A percentile compares a stretch with the other conserved stretches of the same genome.
These are phyloP conservation scores for Avena atlantica DNA, from an alignment of 176 grass and related monocot species.

Conservation along the genomic window DNA sequence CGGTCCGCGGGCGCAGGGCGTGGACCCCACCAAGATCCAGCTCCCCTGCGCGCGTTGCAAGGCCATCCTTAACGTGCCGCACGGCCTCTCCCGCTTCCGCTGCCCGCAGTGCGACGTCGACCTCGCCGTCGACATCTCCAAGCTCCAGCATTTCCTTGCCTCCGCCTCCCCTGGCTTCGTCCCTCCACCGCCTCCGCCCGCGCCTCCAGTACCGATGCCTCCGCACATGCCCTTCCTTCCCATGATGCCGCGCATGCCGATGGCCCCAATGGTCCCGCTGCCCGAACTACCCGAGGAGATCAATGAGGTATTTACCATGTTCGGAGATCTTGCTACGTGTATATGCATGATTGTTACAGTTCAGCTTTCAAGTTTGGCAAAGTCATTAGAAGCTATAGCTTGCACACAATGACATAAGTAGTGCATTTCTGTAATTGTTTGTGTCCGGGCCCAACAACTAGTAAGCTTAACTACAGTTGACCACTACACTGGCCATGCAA, in stretches of 20 bases:
- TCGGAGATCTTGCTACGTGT: not conserved
- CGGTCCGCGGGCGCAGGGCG: constrained; percentile 57
- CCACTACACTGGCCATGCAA: not conserved
- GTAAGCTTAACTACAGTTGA: not conserved
- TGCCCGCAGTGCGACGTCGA: constrained; percentile 89
- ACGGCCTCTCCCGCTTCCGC: constrained; percentile 81
- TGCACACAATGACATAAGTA: constrained; percentile 20
- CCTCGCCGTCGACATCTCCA: constrained; percentile 76
- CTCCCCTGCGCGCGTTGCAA: constrained; percentile 69
- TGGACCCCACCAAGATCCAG: constrained; percentile 84
- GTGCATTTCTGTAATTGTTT: not conserved
- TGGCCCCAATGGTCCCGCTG: constrained; percentile 17
- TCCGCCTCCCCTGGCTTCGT: constrained; percentile 35
- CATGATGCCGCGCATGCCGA: constrained; percentile 48
- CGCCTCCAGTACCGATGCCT: constrained; percentile 46
- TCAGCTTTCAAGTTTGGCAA: not conserved
- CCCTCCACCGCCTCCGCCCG: constrained; percentile 32
- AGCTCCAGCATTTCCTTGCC: constrained; percentile 54
- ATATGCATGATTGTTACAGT: not conserved
- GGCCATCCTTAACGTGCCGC: constrained; percentile 81
- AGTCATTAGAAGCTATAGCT: not conserved
- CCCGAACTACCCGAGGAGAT: constrained; percentile 54
- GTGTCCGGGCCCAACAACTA: not conserved
- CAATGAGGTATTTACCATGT: constrained; percentile 42
- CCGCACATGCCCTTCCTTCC: constrained; percentile 60